Base-by-base conservation (phyloP, 768 basidiomycete species). In the Hygrophorus pudorinus region DNA sequence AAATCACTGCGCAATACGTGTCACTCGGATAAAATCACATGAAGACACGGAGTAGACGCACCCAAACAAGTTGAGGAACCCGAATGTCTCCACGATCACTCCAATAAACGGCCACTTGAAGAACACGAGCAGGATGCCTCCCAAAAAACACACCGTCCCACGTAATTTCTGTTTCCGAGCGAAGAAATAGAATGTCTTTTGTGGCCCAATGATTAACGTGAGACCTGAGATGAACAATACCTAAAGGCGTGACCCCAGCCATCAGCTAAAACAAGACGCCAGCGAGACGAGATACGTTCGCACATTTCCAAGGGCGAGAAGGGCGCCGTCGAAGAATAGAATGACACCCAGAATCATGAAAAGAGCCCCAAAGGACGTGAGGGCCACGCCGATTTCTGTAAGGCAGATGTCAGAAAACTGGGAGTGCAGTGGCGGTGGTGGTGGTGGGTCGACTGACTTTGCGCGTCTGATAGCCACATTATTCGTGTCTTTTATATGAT, bases 151-250 rank as follows among this genome's bases (percentile, higher is more conserved):
- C 38, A 75, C 50, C 4, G 88, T 85, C 35, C 96, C 96, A 13
- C 96, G 78, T 51, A 97, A 65, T 65, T 99, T 99, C 63, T 98
- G 87, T 60, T 78, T 86, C 49, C 96, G 79, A 27, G 93, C 86
- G 65, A 99, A 98, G 70, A 99, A 98, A 65, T 90, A 89, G 67
- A 96, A 93, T 14, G 92, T 96, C 69, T 97, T 98, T 51, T 86
- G 81, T 5, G 92, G 91, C 4, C 91, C 96, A 52, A 99, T 98
- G 67, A 98, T 94, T 50, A 98, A 75, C 6, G 93, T 94, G 45
- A 99, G 73, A 39, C 96, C 96, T 2, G 85, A 81, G 32, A 99
- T 63, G 71, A 99, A 99, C 51, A 98, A 77, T 55, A 98, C 76
- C 94, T 96, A 55, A n/a, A 46, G 35, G 38, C 27, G n/a, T 14